Conservation (phyloP, 2,329 filamentous ascomycete genomes). For the Cryoendolithus antarcticus region DNA sequence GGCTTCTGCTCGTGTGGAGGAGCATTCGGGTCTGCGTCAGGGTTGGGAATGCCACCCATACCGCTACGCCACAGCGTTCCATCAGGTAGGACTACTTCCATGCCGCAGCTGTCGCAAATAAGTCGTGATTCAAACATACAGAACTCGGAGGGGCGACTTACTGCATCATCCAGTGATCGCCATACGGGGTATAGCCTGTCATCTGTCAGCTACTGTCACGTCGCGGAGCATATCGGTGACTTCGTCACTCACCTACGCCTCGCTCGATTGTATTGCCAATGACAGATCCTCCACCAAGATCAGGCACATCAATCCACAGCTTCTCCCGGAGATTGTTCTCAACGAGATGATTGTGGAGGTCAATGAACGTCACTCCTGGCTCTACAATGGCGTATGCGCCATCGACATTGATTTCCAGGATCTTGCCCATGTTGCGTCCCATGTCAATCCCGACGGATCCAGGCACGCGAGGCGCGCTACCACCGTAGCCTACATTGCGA, state of each 20-base stretch:
- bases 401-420: slow-evolving; percentile 39
- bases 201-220: too few relatives aligned
- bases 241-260: slow-evolving; percentile 20
- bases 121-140: too few relatives aligned
- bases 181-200: slow-evolving; percentile 25
- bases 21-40: slow-evolving; percentile 11
- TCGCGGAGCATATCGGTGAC: not conserved
- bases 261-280: slow-evolving; percentile 39
- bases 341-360: slow-evolving; percentile 39
- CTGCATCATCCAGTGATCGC: slow-evolving; percentile 34
- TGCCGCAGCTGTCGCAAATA: slow-evolving; percentile 18
- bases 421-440: slow-evolving; percentile 41
- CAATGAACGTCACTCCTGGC: slow-evolving; percentile 40
- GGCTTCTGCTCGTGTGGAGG: slow-evolving; percentile 11
- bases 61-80: slow-evolving; percentile 29
- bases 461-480: slow-evolving; percentile 40
- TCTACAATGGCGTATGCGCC: slow-evolving; percentile 41
- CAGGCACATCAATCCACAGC: slow-evolving; percentile 35
- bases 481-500: slow-evolving; percentile 42
- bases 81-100: slow-evolving; percentile 32
- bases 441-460: slow-evolving; percentile 41
- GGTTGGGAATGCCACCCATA: slow-evolving; percentile 27
- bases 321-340: slow-evolving; percentile 25
- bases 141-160: too few relatives aligned
- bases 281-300: slow-evolving; percentile 38